phyloP scores from a whole-genome alignment of 208 protist genomes.

The Angomonas deanei region DNA sequence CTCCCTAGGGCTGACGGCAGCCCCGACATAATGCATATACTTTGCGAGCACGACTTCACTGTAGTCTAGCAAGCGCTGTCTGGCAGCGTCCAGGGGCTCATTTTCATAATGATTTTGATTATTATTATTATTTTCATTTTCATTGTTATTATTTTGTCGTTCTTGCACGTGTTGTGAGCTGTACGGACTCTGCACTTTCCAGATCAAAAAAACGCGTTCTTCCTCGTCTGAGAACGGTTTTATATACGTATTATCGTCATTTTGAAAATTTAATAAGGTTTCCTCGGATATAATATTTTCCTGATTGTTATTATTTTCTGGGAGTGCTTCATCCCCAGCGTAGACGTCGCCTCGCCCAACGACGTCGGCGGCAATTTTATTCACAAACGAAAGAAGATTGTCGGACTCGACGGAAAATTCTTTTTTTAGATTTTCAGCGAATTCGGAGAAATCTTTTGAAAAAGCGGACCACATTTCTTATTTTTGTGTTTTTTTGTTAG shows the following conservation, averaged over 20 bases:
- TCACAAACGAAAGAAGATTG: conserved; percentile 40
- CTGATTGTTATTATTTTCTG: conserved; percentile 28
- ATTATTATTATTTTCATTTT: not conserved
- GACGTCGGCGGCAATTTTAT: conserved; percentile 51
- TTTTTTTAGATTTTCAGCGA: conserved; percentile 40
- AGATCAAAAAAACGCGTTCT: conserved; percentile 27
- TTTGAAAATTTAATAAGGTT: not conserved
- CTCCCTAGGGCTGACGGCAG: conserved; percentile 28
- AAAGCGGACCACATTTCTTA: conserved; percentile 48
- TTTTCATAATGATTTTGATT: conserved; percentile 11
- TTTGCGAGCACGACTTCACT: conserved; percentile 50
- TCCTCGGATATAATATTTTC: conserved; percentile 4
- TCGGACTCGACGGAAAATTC: conserved; percentile 40
- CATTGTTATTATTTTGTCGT: not conserved
- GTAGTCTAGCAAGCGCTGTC: conserved; percentile 62
- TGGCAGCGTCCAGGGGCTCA: conserved; percentile 29
- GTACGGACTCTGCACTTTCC: conserved; percentile 35
- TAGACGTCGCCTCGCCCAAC: conserved; percentile 38
- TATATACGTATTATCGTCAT: not conserved
- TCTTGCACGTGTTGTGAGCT: conserved; percentile 29
- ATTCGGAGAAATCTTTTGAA: conserved; percentile 50
- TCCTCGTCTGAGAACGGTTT: not conserved
- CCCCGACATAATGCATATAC: conserved; percentile 52
- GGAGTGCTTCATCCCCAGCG: conserved; percentile 59
- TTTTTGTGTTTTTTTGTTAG: conserved; percentile 9